Conservation (phyloP, 768 basidiomycete genomes). For the Boletus barrowsii region DNA sequence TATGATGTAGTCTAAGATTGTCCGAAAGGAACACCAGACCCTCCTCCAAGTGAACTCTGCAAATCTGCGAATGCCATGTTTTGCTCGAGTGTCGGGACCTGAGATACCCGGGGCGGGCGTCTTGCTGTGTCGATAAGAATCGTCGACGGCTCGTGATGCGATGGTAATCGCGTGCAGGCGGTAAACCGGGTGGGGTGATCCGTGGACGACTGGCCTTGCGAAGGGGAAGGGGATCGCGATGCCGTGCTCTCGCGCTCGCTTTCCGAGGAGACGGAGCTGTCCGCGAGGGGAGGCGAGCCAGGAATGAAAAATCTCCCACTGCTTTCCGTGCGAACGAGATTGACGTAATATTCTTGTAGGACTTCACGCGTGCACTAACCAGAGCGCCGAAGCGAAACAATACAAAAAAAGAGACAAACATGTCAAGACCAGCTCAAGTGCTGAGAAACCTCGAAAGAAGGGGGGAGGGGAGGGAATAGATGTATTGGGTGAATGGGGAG, state of each 20-base stretch:
- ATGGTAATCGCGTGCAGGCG: conserved; percentile 19
- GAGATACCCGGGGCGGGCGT: conserved; percentile 41
- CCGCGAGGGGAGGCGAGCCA: conserved; percentile 39
- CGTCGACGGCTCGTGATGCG: conserved; percentile 35
- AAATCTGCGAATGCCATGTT: conserved; percentile 80
- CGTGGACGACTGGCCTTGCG: conserved; percentile 20
- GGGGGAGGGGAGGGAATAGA: background rate
- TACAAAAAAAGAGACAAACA: conserved; percentile 6
- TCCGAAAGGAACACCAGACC: conserved; percentile 26
- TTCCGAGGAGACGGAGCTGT: conserved; percentile 44
- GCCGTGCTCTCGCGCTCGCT: conserved; percentile 54
- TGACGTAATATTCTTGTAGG: conserved; percentile 91
- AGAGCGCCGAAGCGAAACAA: background rate
- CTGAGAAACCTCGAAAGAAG: conserved; percentile 3
- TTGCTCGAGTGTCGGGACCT: conserved; percentile 73
- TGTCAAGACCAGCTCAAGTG: conserved; percentile 21
- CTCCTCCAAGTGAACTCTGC: conserved; percentile 42
- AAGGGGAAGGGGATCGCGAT: conserved; percentile 54
- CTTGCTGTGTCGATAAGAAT: conserved; percentile 38
- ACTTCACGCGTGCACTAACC: conserved; percentile 83
- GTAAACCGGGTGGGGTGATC: conserved; percentile 23
- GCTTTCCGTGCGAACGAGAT: conserved; percentile 85
- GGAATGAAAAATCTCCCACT: conserved; percentile 52
- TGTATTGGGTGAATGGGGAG: conserved; percentile 7
- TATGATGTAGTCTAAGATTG: conserved; percentile 1